Evolutionary conservation across 768 basidiomycete species (phyloP).

Genomic region (Amanita exitialis): DNA sequence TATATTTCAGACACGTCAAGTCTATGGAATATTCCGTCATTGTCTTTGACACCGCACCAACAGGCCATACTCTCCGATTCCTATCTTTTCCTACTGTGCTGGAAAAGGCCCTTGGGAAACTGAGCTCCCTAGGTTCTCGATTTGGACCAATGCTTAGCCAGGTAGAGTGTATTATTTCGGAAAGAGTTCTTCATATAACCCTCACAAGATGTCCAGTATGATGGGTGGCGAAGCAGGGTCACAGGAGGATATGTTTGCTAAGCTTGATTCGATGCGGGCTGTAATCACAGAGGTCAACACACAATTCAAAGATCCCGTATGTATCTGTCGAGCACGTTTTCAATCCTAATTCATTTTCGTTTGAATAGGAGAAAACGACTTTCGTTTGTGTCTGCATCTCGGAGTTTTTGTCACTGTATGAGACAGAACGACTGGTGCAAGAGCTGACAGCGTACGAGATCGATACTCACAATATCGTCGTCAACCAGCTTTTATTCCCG

Average conservation of each 20-base stretch:
- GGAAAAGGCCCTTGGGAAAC: slow-evolving; percentile 93
- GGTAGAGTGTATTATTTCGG: slow-evolving; percentile 18
- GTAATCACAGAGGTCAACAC: slow-evolving; percentile 98
- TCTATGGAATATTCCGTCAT: slow-evolving; percentile 99
- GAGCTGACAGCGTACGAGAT: slow-evolving; percentile 92
- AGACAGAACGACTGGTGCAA: slow-evolving; percentile 96
- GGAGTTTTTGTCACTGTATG: slow-evolving; percentile 95
- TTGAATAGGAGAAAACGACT: slow-evolving; percentile 84
- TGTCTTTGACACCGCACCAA: slow-evolving; percentile 98
- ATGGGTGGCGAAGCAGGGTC: slow-evolving; percentile 88
- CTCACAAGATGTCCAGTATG: slow-evolving; percentile 79
- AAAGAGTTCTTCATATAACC: not conserved
- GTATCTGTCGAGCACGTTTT: slow-evolving; percentile 17
- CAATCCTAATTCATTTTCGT: not conserved
- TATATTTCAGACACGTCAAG: slow-evolving; percentile 77
- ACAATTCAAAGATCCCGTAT: slow-evolving; percentile 96
- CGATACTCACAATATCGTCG: slow-evolving; percentile 97
- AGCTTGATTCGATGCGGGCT: slow-evolving; percentile 92
- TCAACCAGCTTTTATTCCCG: slow-evolving; percentile 95
- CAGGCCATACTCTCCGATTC: slow-evolving; percentile 96
- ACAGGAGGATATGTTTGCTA: slow-evolving; percentile 98
- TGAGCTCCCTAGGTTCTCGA: slow-evolving; percentile 85
- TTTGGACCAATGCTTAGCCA: slow-evolving; percentile 98
- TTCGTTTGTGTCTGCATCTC: slow-evolving; percentile 99
- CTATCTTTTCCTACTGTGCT: slow-evolving; percentile 97